These are phyloP conservation scores for Coriaria nepalensis DNA, from an alignment of 306 rosid species.

Conservation along the genomic window DNA sequence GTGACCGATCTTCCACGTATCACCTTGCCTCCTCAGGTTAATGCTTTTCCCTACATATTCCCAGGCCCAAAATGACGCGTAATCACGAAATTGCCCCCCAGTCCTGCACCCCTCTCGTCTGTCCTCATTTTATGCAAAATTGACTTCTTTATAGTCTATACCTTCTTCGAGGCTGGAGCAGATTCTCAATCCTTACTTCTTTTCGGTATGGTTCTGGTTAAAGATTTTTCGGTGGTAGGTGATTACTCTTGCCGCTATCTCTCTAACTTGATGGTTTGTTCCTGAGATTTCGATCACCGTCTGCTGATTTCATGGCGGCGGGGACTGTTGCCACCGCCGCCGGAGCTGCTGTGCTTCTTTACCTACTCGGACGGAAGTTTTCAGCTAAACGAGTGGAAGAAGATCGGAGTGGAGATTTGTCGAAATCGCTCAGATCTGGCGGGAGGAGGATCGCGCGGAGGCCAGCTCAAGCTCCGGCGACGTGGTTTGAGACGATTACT, in stretches of 20 bases:
- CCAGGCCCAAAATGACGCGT: not conserved
- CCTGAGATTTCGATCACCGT: conserved; percentile 8
- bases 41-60: not conserved
- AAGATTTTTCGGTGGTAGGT: not conserved
- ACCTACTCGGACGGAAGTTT: conserved; percentile 44
- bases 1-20: not conserved
- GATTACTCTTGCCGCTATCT: not conserved
- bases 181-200: not conserved
- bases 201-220: not conserved
- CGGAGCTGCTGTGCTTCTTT: conserved; percentile 69
- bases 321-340: conserved; percentile 95
- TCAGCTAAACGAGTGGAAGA: conserved; percentile 26
- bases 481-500: conserved; percentile 60
- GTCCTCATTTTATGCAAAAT: not conserved
- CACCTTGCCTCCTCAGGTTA: not conserved
- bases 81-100: not conserved
- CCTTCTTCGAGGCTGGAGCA: not conserved
- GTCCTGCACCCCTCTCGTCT: not conserved
- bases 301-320: conserved; percentile 55
- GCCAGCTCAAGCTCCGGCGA: conserved; percentile 96
- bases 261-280: conserved; percentile 4
- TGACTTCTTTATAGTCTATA: not conserved
- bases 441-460: conserved; percentile 62
- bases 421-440: conserved; percentile 50
- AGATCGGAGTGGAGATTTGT: conserved; percentile 31